Base-by-base conservation (phyloP, 2,329 filamentous ascomycete species). In the Trichoderma lentiforme region DNA sequence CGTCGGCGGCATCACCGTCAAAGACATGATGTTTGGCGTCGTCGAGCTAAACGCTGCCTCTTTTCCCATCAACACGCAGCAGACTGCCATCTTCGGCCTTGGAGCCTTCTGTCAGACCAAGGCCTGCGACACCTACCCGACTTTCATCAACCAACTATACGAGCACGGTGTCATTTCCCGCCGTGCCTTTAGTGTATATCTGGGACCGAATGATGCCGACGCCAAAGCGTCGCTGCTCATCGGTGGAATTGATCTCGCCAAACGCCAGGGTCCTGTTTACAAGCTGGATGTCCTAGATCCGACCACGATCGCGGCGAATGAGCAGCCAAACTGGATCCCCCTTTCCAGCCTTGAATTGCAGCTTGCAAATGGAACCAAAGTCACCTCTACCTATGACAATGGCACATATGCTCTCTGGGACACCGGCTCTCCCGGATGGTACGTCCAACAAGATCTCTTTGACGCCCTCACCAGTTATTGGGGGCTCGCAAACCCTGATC, bases 171-270 rank as follows among this genome's bases (percentile, higher is more conserved):
- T 47, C 32, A 73, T 74, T 28, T 60, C 60, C 7, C 58, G 67
- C 3, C 73, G 73, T 21, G 73, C 71, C 6, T 74, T 73, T 28
- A 74, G 73, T 15, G 53, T 74, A 21, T 74, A 73, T 34, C 64
- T 74, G 1, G 73, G 73, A 5, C 68, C 67, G 4, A 73, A 71
- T n/a, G 58, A 73, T 24, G 43, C 62, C 18, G 57, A 68, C 26
- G 68, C 67, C 6, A 30, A 24, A 14, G 71, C 63, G 1, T 39
- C 30, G 21, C 68, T 74, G 6, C 67, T 74, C 18, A 61, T 74
- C 15, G 73, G 73, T 21, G 73, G 73, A 11, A 57, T 73, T 18
- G 73, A 74, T 51, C 51, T 34, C 18, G 73, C 73, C 6, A 74
- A 74, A 51, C 67, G 73, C 2, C 67, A 71, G 21, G 73, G 73